Evolutionary conservation across 2,329 filamentous ascomycete genomes (phyloP).

Genomic region (Alternaria postmessia): DNA sequence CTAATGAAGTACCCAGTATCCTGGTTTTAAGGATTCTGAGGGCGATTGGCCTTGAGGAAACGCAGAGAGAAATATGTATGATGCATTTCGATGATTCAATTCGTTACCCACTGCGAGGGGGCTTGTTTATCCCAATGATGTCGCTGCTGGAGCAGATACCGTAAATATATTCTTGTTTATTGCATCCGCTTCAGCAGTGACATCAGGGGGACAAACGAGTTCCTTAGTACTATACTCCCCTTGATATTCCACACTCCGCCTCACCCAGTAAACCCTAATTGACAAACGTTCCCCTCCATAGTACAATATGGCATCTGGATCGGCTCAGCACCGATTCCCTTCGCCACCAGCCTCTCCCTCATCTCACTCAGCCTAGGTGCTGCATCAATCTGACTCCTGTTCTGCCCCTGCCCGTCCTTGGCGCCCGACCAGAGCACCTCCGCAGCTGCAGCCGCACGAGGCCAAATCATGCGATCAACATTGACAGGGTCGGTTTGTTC

Average conservation of each 20-base stretch:
- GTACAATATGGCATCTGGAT: conserved; percentile 79
- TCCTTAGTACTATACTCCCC: not conserved
- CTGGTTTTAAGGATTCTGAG: not conserved
- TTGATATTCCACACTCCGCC: not conserved
- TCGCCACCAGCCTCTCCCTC: conserved; percentile 75
- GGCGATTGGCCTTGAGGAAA: not conserved
- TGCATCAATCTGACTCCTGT: conserved; percentile 75
- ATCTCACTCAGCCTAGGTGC: conserved; percentile 75
- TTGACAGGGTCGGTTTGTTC: conserved; percentile 80
- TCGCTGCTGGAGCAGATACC: too few species aligned
- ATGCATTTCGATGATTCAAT: not conserved
- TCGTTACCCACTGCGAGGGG: not conserved
- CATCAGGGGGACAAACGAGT: not conserved
- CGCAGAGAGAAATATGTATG: not conserved
- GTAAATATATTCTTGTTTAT: too few species aligned
- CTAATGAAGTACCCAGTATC: conserved; percentile 48
- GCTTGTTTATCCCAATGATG: too few species aligned
- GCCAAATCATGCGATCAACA: conserved; percentile 80
- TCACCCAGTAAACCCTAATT: conserved; percentile 15
- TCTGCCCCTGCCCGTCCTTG: conserved; percentile 70
- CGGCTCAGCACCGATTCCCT: conserved; percentile 70
- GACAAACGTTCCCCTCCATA: conserved; percentile 60
- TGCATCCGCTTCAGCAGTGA: too few species aligned
- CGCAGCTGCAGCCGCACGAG: conserved; percentile 74
- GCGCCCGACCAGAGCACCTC: conserved; percentile 83